Evolutionary conservation across 2,329 filamentous ascomycete species (phyloP), one percentile per base, ranked within the genome.

Genomic region (Fusarium staphyleae): DNA sequence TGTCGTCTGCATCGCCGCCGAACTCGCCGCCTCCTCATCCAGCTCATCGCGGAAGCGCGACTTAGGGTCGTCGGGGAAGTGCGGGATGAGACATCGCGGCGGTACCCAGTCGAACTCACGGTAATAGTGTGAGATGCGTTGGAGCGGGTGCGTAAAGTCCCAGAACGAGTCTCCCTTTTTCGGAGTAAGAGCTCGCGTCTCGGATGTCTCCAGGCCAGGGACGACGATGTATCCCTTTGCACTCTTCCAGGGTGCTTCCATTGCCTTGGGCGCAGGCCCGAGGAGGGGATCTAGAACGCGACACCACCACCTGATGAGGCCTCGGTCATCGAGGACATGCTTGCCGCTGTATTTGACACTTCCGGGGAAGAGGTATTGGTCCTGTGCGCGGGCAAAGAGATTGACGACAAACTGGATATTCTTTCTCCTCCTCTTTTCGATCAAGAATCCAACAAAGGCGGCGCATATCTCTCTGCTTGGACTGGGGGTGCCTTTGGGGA

Each of bases 291-390:
- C 88, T 11, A 97, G 76, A 10, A 93, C 90, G 13, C 85, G 87
- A 69, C 92, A 96, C 95, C 95, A 99, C 95, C 95, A 99, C 67
- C 88, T 91, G 15, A 99, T 90, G 44, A 99, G 78, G 0, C 90
- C 91, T 26, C 92, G 82, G 67, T 99, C 95, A 66, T 96, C 91
- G 8, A 98, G 78, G 0, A 99, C 88, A 76, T 99, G 95, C 70
- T 99, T 99, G 3, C 84, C 84, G 14, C 75, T 74, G 70, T 97
- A 93, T 55, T 96, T 87, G 32, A 92, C 85, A 68, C 93, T 98
- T 0, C 91, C 91, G 0, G 95, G 93, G 70, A 98, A 99, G 12
- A 99, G 82, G 66, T 99, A 99, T 69, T 98, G 95, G 44, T 88
- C 87, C 70, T 98, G 95, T 0, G 95, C 87, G 54, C 95, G 84